Evolutionary conservation across 1,284 basidiomycete species (phyloP), one percentile per base, ranked within the genome.

Genomic region (Testicularia cyperi): DNA sequence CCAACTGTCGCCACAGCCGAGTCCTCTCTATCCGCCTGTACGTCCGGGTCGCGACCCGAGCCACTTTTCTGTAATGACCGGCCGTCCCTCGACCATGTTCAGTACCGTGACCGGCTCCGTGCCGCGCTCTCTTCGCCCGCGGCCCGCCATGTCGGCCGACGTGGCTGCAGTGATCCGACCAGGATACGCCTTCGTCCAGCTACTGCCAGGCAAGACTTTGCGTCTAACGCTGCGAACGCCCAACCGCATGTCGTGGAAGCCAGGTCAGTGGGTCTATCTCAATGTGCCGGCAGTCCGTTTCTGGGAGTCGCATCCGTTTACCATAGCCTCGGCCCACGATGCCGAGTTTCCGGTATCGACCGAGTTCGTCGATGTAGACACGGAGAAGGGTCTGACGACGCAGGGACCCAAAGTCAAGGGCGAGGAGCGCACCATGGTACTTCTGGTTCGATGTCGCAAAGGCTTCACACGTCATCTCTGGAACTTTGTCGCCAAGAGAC

Each of bases 261-360:
- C 89, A 0, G 90, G 90, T 5, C 87, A 89, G 72, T 86, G 88
- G 74, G 84, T 90, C 62, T 81, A 88, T 18, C 81, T 92, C 51
- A 84, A 81, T 47, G 79, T 90, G 6, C 89, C 89, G 1, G 81
- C 81, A 16, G 80, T 92, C 10, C 84, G 85, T 6, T 80, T 79
- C 32, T 80, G 86, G 72, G 83, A 85, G 37, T 83, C 84, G 3
- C 89, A 92, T 71, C 90, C 89, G 1, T 92, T 90, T 77, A 90
- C 90, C 1, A 85, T 85, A 51, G 84, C 84, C 15, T 85, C 84
- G 28, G 81, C 85, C 22, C 85, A 84, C 70, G 84, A 87, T 54
- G 58, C 68, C 34, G 60, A 57, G n/a, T 60, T 62, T 20, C 57
- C 65, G 6, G 47, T 49, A 27, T 46, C 65, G n/a, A 60, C 62